Percentiles rank a stretch among this genome's conserved stretches.
Evolutionary conservation across 352 stramenopile species (phyloP).

Genomic region (Phytophthora cryptogea): DNA sequence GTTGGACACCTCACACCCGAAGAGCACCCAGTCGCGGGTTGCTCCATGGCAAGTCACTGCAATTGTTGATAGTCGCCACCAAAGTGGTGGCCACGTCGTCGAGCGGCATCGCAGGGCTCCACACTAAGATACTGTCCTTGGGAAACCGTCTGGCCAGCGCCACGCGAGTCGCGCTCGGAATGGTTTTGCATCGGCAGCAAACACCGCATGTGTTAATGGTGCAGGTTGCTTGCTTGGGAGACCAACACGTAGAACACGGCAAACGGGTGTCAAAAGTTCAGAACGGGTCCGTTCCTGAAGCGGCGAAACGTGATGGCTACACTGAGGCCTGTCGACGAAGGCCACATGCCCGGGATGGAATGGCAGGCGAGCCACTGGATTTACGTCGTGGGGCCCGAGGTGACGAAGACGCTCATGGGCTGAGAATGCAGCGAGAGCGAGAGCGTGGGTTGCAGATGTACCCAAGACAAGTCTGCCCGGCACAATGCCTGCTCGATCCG

Average conservation of each 20-base stretch:
- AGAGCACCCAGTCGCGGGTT: constrained; percentile 1
- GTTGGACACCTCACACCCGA: constrained; percentile 8
- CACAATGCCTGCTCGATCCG: neutral
- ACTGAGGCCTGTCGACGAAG: too few relatives aligned
- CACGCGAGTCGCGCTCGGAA: neutral
- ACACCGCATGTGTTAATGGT: neutral
- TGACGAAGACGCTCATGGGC: too few relatives aligned
- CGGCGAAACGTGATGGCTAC: constrained; percentile 1
- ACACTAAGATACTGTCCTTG: neutral
- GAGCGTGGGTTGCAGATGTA: neutral
- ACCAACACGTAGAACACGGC: neutral
- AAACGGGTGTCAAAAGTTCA: constrained; percentile 3
- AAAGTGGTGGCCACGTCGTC: neutral
- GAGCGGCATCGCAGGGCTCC: neutral
- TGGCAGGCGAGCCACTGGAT: neutral
- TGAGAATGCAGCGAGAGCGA: too few relatives aligned
- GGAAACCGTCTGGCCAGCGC: neutral
- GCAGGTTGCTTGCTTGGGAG: neutral
- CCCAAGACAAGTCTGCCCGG: neutral
- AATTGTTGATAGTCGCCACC: neutral
- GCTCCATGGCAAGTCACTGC: constrained; percentile 6
- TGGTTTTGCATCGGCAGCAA: neutral
- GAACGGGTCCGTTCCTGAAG: neutral
- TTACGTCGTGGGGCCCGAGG: neutral
- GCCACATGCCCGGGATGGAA: too few relatives aligned